Evolutionary conservation across 495 filamentous ascomycete species (phyloP), one percentile per base, ranked within the genome.

Genomic region (Podospora conica): DNA sequence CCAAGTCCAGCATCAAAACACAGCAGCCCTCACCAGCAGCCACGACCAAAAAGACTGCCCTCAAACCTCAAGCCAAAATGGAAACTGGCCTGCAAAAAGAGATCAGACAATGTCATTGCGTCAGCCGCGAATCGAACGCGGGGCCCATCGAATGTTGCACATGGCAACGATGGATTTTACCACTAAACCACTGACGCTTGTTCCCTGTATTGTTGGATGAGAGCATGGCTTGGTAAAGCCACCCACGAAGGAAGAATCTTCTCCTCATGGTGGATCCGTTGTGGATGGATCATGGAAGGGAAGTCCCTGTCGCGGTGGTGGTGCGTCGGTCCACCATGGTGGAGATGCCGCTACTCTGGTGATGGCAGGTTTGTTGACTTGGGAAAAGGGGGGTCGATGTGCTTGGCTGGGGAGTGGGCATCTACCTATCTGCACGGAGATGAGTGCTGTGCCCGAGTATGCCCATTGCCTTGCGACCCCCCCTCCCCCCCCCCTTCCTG

Each of bases 121-220:
- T 77, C 75, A 79, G 77, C 78, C 78, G 78, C 76, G 78, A 80
- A 80, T 80, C 79, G 79, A 81, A 81, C 79, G 75, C 79, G 79
- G 79, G 79, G 79, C 79, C 78, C 79, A 80, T 80, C 79, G 79
- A 81, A 79, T 80, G 8, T 48, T n/a, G 40, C 6, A 48, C 40
- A 48, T 48, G 40, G 40, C 40, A 48, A 48, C 40, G 40, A 48
- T 48, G 40, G 40, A 48, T n/a, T 48, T n/a, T 48, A 48, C 40
- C 40, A 48, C 40, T 48, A 48, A 48, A 48, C 40, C 40, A 48
- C 40, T 48, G 40, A 48, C 40, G 40, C 40, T 48, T 48, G 4
- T 48, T 48, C 18, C 18, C 33, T n/a, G 0, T 7, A 0, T 15
- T n/a, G 18, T 2, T 48, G 40, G 40, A n/a, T 48, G 15, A 2